Percentiles rank a stretch among this genome's conserved stretches.
phyloP scores from a whole-genome alignment of 495 filamentous ascomycete species.

The Diplogelasinospora grovesii region DNA sequence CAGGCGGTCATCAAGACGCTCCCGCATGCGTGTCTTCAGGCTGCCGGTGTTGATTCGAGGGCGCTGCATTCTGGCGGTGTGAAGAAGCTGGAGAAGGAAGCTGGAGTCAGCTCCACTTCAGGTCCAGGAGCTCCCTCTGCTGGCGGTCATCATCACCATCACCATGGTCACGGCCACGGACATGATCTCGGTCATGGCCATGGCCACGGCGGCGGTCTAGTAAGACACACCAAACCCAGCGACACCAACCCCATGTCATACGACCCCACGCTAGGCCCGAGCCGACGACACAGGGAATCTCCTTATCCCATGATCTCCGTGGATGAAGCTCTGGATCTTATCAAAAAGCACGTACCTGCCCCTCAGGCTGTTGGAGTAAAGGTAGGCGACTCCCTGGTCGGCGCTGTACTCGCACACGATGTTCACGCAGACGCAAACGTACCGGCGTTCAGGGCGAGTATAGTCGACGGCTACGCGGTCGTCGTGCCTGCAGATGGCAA shows the following conservation, averaged over 20 bases:
- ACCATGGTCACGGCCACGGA: slow-evolving; percentile 49
- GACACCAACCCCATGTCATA: slow-evolving; percentile 64
- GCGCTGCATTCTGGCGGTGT: slow-evolving; percentile 72
- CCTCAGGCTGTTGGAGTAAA: slow-evolving; percentile 48
- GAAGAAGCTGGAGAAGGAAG: slow-evolving; percentile 76
- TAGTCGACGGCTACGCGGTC: slow-evolving; percentile 94
- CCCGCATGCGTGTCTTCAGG: slow-evolving; percentile 89
- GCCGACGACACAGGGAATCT: slow-evolving; percentile 68
- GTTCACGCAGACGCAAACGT: slow-evolving; percentile 74
- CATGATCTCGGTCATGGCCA: slow-evolving; percentile 52
- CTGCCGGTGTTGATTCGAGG: slow-evolving; percentile 76
- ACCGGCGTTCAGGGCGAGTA: slow-evolving; percentile 89
- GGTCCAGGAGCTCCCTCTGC: slow-evolving; percentile 9
- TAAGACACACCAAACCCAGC: slow-evolving; percentile 57
- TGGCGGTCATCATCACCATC: slow-evolving; percentile 25
- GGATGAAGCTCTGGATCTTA: slow-evolving; percentile 65
- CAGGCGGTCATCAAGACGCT: slow-evolving; percentile 80
- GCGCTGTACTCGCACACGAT: slow-evolving; percentile 74
- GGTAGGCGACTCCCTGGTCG: slow-evolving; percentile 59
- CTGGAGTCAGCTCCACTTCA: slow-evolving; percentile 50
- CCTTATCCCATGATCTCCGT: slow-evolving; percentile 92
- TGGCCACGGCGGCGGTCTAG: slow-evolving; percentile 53
- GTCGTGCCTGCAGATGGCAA: slow-evolving; percentile 52
- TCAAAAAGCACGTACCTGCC: slow-evolving; percentile 60
- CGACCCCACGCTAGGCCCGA: slow-evolving; percentile 73